Evolutionary conservation across 192 early-diverging fungal species (phyloP).

Genomic region (Borealophlyctis nickersoniae): DNA sequence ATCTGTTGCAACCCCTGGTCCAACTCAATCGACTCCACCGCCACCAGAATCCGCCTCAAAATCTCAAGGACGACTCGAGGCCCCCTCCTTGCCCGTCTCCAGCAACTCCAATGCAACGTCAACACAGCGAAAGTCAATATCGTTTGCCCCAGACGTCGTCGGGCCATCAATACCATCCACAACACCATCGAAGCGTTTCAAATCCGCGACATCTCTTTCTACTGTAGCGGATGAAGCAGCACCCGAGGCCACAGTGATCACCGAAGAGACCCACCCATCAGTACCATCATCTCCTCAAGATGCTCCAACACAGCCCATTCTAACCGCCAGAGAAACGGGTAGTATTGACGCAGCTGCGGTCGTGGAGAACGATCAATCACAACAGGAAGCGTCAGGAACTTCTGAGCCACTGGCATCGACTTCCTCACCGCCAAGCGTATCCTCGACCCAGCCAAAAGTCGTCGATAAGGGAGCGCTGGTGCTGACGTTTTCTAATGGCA

Average conservation of each 20-base stretch:
- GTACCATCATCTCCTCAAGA: too few species aligned
- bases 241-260: too few species aligned
- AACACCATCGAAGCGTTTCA: too few species aligned
- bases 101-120: too few species aligned
- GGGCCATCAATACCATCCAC: too few species aligned
- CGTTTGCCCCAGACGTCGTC: too few species aligned
- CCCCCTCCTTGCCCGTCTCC: background rate
- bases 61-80: background rate
- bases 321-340: too few species aligned
- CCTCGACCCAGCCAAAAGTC: background rate
- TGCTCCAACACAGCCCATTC: too few species aligned
- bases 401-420: background rate
- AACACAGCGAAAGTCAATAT: too few species aligned
- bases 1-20: background rate
- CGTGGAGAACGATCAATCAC: constrained; percentile 11
- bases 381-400: background rate
- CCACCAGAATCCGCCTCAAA: background rate
- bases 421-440: background rate
- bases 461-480: constrained; percentile 27
- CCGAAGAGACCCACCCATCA: too few species aligned
- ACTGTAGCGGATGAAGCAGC: too few species aligned
- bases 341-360: background rate
- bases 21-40: background rate
- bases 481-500: constrained; percentile 41
- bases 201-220: too few species aligned